Evolutionary conservation across 2,329 filamentous ascomycete species (phyloP).

Genomic region (Colletotrichum sidae): DNA sequence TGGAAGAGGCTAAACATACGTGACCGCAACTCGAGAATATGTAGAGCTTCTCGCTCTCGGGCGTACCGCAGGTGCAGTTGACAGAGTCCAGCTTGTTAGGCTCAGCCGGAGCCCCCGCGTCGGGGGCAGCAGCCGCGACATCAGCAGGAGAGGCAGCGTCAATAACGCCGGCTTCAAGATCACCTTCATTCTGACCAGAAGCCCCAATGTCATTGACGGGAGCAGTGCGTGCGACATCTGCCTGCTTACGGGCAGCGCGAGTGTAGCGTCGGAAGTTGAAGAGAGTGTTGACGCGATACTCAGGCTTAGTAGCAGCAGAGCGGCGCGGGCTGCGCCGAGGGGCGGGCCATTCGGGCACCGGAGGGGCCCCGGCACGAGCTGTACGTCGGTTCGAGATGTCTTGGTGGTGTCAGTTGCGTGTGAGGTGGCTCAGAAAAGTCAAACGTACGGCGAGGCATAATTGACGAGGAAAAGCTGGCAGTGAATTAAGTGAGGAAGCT

Average conservation of each 20-base stretch:
- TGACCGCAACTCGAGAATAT: constrained; percentile 7
- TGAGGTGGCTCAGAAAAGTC: too few relatives aligned
- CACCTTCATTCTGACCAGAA: not conserved
- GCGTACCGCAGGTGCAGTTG: constrained; percentile 10
- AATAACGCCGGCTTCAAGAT: not conserved
- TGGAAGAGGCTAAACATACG: not conserved
- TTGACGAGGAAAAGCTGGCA: too few relatives aligned
- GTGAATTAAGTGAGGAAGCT: too few relatives aligned
- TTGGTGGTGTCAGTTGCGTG: too few relatives aligned
- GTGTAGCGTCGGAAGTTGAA: not conserved
- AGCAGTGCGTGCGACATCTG: not conserved
- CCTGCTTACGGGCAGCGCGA: not conserved
- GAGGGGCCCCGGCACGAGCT: too few relatives aligned
- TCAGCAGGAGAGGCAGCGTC: not conserved
- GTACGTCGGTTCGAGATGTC: too few relatives aligned
- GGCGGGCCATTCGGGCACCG: not conserved
- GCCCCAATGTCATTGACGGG: not conserved
- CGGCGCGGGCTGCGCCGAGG: not conserved
- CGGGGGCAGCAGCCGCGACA: not conserved
- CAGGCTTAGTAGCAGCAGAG: not conserved
- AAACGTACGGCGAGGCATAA: too few relatives aligned
- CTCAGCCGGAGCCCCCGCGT: not conserved
- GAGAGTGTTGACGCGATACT: not conserved
- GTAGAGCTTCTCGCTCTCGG: constrained; percentile 5
- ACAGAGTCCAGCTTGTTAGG: not conserved